phyloP scores from a whole-genome alignment of 805 yeast species.

The Candida succiphila region DNA sequence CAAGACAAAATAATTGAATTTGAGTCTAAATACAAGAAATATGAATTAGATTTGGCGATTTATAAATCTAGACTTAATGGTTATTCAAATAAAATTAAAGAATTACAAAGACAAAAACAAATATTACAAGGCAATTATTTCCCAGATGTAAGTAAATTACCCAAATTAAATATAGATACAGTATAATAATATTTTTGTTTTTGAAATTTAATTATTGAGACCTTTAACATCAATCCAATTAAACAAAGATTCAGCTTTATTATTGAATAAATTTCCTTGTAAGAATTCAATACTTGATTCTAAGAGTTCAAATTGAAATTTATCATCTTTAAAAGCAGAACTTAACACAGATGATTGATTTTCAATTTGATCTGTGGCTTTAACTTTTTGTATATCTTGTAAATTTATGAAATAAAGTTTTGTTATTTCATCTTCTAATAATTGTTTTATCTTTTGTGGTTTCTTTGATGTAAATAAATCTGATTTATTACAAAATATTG shows the following conservation, averaged over 20 bases:
- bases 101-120: conserved; percentile 21
- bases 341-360: conserved; percentile 17
- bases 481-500: conserved; percentile 75
- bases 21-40: conserved; percentile 25
- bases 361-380: conserved; percentile 15
- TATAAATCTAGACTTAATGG: conserved; percentile 30
- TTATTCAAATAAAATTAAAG: conserved; percentile 23
- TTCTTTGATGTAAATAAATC: conserved; percentile 83
- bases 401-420: conserved; percentile 39
- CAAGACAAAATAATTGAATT: conserved; percentile 15
- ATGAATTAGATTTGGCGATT: conserved; percentile 28
- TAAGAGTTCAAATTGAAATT: conserved; percentile 55
- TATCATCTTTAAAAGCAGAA: conserved; percentile 30
- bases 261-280: conserved; percentile 62
- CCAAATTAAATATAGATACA: not conserved
- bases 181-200: not conserved
- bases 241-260: conserved; percentile 49
- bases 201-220: conserved; percentile 32
- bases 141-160: conserved; percentile 19
- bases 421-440: conserved; percentile 57
- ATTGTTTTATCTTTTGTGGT: conserved; percentile 42
- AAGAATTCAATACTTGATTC: conserved; percentile 66
- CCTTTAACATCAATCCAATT: conserved; percentile 74
- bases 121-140: conserved; percentile 27
- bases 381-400: conserved; percentile 34